A percentile compares a stretch with the other conserved stretches of the same genome.
Conservation (phyloP, 139 green algal genomes). For the Haematococcus sp. region DNA sequence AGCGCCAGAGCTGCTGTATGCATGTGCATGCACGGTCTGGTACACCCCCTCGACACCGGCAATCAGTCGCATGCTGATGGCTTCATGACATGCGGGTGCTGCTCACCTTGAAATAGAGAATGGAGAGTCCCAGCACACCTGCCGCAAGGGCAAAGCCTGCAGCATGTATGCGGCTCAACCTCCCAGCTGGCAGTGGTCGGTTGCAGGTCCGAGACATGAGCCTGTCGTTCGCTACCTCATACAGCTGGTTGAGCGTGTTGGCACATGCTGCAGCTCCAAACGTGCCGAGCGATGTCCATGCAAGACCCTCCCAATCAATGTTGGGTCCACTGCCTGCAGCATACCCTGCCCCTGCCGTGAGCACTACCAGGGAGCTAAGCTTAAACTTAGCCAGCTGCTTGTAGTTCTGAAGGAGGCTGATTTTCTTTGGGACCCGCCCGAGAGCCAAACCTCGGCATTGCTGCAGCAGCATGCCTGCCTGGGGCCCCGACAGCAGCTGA, state of each 20-base stretch:
- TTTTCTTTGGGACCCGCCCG: neutral
- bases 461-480: neutral
- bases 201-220: constrained; percentile 86
- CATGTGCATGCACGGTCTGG: neutral
- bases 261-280: constrained; percentile 79
- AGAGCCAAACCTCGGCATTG: no score
- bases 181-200: constrained; percentile 87
- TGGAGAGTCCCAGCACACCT: constrained; percentile 65
- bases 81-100: no score
- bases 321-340: constrained; percentile 71
- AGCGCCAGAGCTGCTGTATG: neutral
- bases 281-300: constrained; percentile 87
- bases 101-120: constrained; percentile 67
- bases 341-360: constrained; percentile 85
- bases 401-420: constrained; percentile 56
- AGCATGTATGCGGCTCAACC: constrained; percentile 68
- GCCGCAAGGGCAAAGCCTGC: constrained; percentile 73
- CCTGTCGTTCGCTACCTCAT: constrained; percentile 80
- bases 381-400: constrained; percentile 87
- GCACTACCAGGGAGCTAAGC: constrained; percentile 86
- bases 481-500: neutral
- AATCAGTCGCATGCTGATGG: no score
- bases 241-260: constrained; percentile 97
- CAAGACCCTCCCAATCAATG: constrained; percentile 66
- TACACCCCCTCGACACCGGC: no score